These are phyloP conservation scores for Penicillium sp. DNA, from an alignment of 2,329 filamentous ascomycete species.

Conservation along the genomic window DNA sequence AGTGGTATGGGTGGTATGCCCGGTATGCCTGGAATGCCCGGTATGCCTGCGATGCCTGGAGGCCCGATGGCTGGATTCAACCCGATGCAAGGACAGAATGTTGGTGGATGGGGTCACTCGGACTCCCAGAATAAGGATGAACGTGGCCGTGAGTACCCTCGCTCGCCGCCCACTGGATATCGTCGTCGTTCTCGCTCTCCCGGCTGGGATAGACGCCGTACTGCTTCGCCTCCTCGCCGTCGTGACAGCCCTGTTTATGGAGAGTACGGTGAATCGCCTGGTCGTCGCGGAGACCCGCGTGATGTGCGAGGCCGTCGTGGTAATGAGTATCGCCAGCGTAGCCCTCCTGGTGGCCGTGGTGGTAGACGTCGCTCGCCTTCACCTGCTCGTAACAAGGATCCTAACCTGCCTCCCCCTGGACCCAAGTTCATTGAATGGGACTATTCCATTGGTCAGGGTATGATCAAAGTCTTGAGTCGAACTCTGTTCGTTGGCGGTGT, in stretches of 20 bases:
- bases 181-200: slow-evolving; percentile 74
- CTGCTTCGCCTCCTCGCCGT: slow-evolving; percentile 54
- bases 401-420: slow-evolving; percentile 39
- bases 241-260: slow-evolving; percentile 63
- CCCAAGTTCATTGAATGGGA: slow-evolving; percentile 78
- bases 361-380: slow-evolving; percentile 54
- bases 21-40: slow-evolving; percentile 26
- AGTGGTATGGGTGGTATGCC: slow-evolving; percentile 16
- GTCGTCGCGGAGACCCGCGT: slow-evolving; percentile 51
- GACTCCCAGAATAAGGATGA: slow-evolving; percentile 45
- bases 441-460: slow-evolving; percentile 59
- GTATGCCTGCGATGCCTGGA: slow-evolving; percentile 23
- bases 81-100: slow-evolving; percentile 26
- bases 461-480: slow-evolving; percentile 86
- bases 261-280: slow-evolving; percentile 61
- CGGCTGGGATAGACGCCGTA: slow-evolving; percentile 61
- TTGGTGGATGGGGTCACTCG: slow-evolving; percentile 29
- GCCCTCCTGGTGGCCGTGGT: slow-evolving; percentile 54
- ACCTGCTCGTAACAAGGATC: slow-evolving; percentile 40
- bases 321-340: slow-evolving; percentile 79
- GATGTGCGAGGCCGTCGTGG: slow-evolving; percentile 43
- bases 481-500: slow-evolving; percentile 96
- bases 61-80: slow-evolving; percentile 23
- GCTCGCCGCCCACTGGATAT: slow-evolving; percentile 53
- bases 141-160: slow-evolving; percentile 53